Conservation (phyloP, 1,139 yeast genomes). For the Candida gigantensis region DNA sequence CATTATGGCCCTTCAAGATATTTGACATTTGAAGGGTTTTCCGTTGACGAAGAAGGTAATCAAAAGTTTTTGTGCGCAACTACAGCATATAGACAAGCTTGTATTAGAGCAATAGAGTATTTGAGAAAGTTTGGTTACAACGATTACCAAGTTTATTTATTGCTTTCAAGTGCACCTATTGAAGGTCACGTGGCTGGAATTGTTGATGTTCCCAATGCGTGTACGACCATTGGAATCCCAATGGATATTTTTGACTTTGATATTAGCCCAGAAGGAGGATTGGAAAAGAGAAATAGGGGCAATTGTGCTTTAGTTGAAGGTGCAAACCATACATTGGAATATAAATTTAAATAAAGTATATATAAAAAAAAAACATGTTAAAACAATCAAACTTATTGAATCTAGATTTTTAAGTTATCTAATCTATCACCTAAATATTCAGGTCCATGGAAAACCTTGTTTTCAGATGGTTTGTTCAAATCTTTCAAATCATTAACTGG, state of each 20-base stretch:
- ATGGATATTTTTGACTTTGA: constrained; percentile 55
- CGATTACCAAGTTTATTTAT: constrained; percentile 49
- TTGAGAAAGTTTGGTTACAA: constrained; percentile 49
- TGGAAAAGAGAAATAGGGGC: constrained; percentile 27
- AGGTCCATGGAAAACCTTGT: constrained; percentile 16
- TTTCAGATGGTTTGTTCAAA: constrained; percentile 25
- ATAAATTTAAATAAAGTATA: constrained; percentile 9
- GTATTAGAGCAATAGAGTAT: constrained; percentile 50
- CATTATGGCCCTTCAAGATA: constrained; percentile 49
- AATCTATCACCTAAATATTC: constrained; percentile 15
- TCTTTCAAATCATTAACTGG: constrained; percentile 37
- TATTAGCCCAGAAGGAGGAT: constrained; percentile 38
- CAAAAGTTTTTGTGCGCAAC: constrained; percentile 48
- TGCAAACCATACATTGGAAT: constrained; percentile 14
- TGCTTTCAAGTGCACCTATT: constrained; percentile 48
- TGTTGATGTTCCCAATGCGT: constrained; percentile 54
- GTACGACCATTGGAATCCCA: constrained; percentile 51
- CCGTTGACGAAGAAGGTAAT: constrained; percentile 46
- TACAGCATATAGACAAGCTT: constrained; percentile 51
- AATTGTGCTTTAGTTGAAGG: constrained; percentile 38
- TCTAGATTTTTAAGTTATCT: constrained; percentile 6
- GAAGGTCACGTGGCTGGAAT: constrained; percentile 54
- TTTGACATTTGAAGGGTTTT: constrained; percentile 53
- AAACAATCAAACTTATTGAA: neutral
- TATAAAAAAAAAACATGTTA: constrained; percentile 1